Evolutionary conservation across 1,284 basidiomycete genomes (phyloP), one percentile per base, ranked within the genome.

Genomic region (Trametes hirsuta): DNA sequence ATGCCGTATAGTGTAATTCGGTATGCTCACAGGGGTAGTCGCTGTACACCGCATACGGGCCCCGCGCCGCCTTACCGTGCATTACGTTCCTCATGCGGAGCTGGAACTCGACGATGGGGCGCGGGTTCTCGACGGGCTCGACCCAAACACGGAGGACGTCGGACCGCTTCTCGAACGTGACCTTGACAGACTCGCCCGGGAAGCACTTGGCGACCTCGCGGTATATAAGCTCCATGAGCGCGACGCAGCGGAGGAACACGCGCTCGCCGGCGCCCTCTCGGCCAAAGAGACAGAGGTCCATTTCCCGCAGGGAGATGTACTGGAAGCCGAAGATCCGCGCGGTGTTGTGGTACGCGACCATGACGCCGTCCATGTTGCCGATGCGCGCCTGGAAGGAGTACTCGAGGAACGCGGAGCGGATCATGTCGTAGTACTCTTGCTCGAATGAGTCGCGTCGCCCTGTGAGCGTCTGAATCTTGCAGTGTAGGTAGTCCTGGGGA

Each of bases 371-470:
- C 97, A 99, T 99, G 70, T 91, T 87, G 2, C 97, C 97, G 64
- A 99, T 98, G 5, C 97, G 88, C 0, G 86, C 96, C 81, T 99
- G 97, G 79, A 98, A 93, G 67, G 92, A 91, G 76, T 97, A 99
- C 78, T 98, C 98, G 58, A 99, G 81, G 78, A 98, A 97, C 0
- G 95, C 95, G 3, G 94, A 90, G 4, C 97, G 86, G 59, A 96
- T 88, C 59, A 99, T 84, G 69, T 99, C 97, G 71, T 93, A 96
- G 70, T 94, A 93, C 73, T 97, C 95, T 66, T 85, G 82, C 74
- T 97, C 95, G 65, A 94, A 95, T 66, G 92, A 94, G 67, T 90
- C 84, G 4, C 81, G 71, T 1, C 76, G 68, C 0, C 95, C 95
- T 10, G 83, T 79, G 36, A 85, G 77, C 9, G 76, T 77, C 40